Base-by-base conservation (phyloP, 352 stramenopile genomes). In the Phytophthora sansomeana region DNA sequence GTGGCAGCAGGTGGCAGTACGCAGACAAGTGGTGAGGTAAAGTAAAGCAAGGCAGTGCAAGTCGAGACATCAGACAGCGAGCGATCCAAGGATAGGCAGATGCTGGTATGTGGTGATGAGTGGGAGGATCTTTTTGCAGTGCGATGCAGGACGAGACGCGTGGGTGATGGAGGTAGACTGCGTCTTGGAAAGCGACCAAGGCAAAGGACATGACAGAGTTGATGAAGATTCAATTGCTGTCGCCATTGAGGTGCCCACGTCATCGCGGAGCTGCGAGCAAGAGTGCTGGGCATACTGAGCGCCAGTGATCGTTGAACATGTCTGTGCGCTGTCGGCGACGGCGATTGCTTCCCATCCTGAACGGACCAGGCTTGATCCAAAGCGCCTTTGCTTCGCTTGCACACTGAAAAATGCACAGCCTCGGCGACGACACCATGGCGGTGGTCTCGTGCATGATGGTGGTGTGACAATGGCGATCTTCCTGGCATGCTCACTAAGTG, bases 391-490 rank as follows among this genome's bases (percentile, higher is more conserved):
- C 21, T 24, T 24, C 33, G 33, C 33, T 39, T 39, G 33, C 33
- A n/a, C 10, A 14, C 33, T 39, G 10, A 11, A 39, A 11, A 39
- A n/a, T 39, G 33, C 33, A 38, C 32, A 44, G 4, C 17, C 7
- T 11, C 10, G 38, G 39, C 39, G 5, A 26, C 6, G 39, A n/a
- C 39, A 24, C 17, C 16, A n/a, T 7, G 14, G 33, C 6, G 33
- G 10, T n/a, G 10, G 9, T 26, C 39, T 46, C 39, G 39, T 24
- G 16, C 41, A 48, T 30, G 41, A 48, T 48, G 19, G 41, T 48
- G 41, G 41, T 48, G 41, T 29, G 41, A 48, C 41, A 48, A 11
- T 56, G 10, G 49, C 21, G 49, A 57, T 57, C 50, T 58, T 43
- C 48, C 8, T 57, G 26, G 35, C 26, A 50, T 49, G 39, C 39